phyloP scores from a whole-genome alignment of 495 filamentous ascomycete species.

The Extremus antarcticus region DNA sequence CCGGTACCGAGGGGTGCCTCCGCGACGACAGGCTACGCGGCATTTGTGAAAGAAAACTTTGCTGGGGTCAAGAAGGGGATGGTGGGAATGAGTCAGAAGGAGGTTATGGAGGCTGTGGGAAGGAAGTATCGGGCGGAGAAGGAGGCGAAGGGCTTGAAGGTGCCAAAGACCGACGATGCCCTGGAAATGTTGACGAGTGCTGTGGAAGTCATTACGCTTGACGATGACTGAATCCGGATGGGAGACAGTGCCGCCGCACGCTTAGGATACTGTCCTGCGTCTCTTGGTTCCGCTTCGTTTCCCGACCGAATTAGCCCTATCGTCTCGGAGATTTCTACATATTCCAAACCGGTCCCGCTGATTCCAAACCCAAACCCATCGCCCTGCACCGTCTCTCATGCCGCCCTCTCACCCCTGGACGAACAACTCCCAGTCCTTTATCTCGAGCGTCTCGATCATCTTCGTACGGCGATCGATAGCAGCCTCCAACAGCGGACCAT shows the following conservation, averaged over 20 bases:
- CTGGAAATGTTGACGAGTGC: neutral
- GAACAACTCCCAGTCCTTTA: slow-evolving; percentile 79
- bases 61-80: slow-evolving; percentile 42
- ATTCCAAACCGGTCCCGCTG: neutral
- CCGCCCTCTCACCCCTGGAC: slow-evolving; percentile 24
- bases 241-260: too few species aligned
- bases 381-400: too few species aligned
- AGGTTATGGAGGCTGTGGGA: slow-evolving; percentile 51
- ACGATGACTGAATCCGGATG: neutral
- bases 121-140: slow-evolving; percentile 39
- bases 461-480: slow-evolving; percentile 47
- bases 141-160: slow-evolving; percentile 2
- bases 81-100: slow-evolving; percentile 27
- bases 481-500: slow-evolving; percentile 49
- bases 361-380: too few species aligned
- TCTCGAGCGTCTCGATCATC: slow-evolving; percentile 59
- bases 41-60: slow-evolving; percentile 58
- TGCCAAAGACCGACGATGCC: neutral
- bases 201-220: slow-evolving; percentile 6
- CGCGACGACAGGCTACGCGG: too few species aligned
- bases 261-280: too few species aligned
- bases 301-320: too few species aligned
- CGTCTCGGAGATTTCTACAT: too few species aligned
- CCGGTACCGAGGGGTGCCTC: slow-evolving; percentile 64
- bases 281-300: too few species aligned